Evolutionary conservation across 2,329 filamentous ascomycete species (phyloP), one percentile per base, ranked within the genome.

Genomic region (Colletotrichum navitas): DNA sequence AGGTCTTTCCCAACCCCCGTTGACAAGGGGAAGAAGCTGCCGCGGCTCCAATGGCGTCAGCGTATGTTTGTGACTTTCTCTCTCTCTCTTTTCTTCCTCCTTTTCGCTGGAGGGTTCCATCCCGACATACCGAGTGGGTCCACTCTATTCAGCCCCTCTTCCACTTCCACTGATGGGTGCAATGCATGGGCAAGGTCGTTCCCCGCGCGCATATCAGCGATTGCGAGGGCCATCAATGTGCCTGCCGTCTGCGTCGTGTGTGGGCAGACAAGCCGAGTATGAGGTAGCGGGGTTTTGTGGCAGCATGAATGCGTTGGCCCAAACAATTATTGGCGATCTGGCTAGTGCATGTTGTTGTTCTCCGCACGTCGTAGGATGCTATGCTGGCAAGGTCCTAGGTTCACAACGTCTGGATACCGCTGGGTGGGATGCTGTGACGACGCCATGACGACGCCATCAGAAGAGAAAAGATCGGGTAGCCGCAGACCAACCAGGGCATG

Each of bases 171-270:
- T 43, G 39, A 71, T 54, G 68, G 59, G 66, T 64, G 51, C 51
- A 43, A 71, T 62, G 56, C 56, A 67, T 58, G 36, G 45, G 51
- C 64, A 68, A 34, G 66, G 60, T 70, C 61, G 47, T 70, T 51
- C 55, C 69, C 52, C 70, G 66, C 70, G 60, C 55, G 59, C 69
- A 47, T 39, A 55, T 69, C 66, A 65, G 59, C 49, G 68, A 63
- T 51, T 68, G 18, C 21, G 51, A 68, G 45, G 39, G 56, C 21
- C 34, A 54, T 49, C 18, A 24, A 49, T 60, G 45, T 41, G 39
- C 39, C 39, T 59, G 52, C 21, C 21, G 51, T 36, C 36, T 64
- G 58, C 34, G 36, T 45, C 14, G 39, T 59, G 29, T 47, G 54
- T 18, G 63, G 54, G 34, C 43, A 24, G 29, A 24, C 14, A 41